These are phyloP conservation scores for Neurospora sp. DNA, from an alignment of 495 filamentous ascomycete species.

Conservation along the genomic window DNA sequence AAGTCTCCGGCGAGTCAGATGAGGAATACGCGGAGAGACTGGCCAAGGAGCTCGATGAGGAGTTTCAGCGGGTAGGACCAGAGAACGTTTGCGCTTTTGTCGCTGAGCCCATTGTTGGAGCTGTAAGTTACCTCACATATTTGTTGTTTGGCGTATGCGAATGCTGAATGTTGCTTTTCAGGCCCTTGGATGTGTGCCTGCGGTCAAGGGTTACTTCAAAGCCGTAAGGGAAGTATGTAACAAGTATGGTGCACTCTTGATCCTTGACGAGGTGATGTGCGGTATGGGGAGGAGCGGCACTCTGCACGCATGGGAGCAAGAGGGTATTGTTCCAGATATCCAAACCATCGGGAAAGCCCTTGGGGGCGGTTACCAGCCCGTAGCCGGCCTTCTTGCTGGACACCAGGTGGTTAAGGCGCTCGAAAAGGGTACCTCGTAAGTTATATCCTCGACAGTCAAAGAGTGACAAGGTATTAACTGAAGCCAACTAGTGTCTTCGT, in stretches of 20 bases:
- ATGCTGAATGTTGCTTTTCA: conserved; percentile 2
- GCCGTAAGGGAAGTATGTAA: conserved; percentile 59
- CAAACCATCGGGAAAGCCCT: conserved; percentile 58
- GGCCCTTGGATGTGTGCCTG: conserved; percentile 56
- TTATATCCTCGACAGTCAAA: neutral
- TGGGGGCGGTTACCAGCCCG: conserved; percentile 54
- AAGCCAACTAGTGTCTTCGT: conserved; percentile 29
- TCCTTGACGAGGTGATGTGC: conserved; percentile 74
- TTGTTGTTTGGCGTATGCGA: neutral
- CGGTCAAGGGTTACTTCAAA: conserved; percentile 58
- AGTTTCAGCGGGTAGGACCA: conserved; percentile 63
- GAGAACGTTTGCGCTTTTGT: conserved; percentile 68
- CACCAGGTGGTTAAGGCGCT: conserved; percentile 45
- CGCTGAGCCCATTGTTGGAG: conserved; percentile 57
- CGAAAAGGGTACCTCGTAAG: conserved; percentile 45
- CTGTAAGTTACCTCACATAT: conserved; percentile 17
- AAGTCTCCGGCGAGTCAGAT: conserved; percentile 20
- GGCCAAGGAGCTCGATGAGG: conserved; percentile 59
- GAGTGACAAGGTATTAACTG: conserved; percentile 7
- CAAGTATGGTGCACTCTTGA: conserved; percentile 63
- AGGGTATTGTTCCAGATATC: conserved; percentile 48
- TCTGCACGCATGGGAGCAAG: conserved; percentile 58
- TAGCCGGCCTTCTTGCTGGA: conserved; percentile 49
- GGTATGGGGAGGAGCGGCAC: conserved; percentile 64
- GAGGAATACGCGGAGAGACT: conserved; percentile 39